These are phyloP conservation scores for Insectozyma bohioensis DNA, from an alignment of 1,139 yeast genomes.

Conservation along the genomic window DNA sequence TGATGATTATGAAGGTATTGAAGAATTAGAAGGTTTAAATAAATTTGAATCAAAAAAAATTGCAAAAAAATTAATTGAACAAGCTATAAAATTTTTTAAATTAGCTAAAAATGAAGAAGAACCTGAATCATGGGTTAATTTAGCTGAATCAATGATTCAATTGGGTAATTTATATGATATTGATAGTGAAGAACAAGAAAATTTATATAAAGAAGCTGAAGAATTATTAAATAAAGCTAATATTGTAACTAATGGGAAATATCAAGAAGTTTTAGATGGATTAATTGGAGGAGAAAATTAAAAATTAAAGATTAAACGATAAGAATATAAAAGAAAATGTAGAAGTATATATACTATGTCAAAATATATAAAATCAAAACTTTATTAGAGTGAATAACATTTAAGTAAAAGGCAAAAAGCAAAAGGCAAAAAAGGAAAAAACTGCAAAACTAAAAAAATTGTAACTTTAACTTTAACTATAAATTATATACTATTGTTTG, in stretches of 20 bases:
- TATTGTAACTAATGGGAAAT: conserved; percentile 74
- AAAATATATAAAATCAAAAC: no score
- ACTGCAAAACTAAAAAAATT: no score
- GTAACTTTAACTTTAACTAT: no score
- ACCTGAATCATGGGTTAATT: conserved; percentile 76
- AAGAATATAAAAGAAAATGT: not conserved
- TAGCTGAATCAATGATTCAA: conserved; percentile 83
- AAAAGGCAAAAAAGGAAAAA: no score
- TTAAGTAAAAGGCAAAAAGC: no score
- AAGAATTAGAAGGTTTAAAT: conserved; percentile 39
- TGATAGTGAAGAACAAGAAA: conserved; percentile 65
- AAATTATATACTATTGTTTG: no score
- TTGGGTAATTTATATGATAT: conserved; percentile 71
- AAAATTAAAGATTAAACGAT: not conserved
- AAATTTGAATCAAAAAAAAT: conserved; percentile 45
- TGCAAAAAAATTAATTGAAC: conserved; percentile 50
- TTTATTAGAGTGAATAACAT: no score
- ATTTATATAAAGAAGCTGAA: conserved; percentile 67
- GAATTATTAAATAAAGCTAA: conserved; percentile 61
- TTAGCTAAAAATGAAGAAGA: conserved; percentile 68
- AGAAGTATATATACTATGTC: not conserved
- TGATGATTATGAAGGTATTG: conserved; percentile 44
- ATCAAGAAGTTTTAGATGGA: conserved; percentile 56
- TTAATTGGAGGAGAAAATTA: conserved; percentile 1
- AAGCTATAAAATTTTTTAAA: conserved; percentile 58